These are phyloP conservation scores for Ustilago loliicola DNA, from an alignment of 1,284 basidiomycete species.

Conservation along the genomic window DNA sequence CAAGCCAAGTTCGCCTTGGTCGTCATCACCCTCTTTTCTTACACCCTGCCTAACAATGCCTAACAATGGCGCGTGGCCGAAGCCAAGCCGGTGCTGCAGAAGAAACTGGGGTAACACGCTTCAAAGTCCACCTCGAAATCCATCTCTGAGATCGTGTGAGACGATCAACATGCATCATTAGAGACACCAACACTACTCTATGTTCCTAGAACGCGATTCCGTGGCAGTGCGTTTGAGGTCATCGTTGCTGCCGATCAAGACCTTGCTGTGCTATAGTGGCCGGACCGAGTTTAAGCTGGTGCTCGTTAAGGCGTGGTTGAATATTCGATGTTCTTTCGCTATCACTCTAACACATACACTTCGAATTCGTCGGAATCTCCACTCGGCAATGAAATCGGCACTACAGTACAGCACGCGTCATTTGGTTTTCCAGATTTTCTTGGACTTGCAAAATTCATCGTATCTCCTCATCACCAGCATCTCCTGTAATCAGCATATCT, in stretches of 20 bases:
- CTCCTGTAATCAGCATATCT: too few species aligned
- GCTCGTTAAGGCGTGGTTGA: too few species aligned
- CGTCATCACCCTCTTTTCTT: conserved; percentile 14
- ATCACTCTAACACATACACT: too few species aligned
- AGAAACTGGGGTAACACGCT: neutral
- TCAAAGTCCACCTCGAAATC: neutral
- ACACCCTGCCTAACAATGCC: neutral
- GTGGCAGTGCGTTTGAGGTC: neutral
- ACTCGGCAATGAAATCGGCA: conserved; percentile 4
- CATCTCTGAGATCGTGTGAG: neutral
- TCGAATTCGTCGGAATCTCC: too few species aligned
- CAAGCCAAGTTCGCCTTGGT: neutral
- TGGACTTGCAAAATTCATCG: too few species aligned
- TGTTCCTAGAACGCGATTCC: neutral
- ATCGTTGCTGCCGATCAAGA: neutral
- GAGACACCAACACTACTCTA: neutral
- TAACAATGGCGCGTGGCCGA: neutral
- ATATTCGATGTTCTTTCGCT: too few species aligned
- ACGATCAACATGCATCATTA: conserved; percentile 8
- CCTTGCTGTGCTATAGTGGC: too few species aligned
- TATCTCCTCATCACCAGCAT: too few species aligned
- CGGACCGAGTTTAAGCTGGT: neutral
- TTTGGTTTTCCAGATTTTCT: too few species aligned
- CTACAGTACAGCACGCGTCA: too few species aligned
- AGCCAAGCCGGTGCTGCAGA: neutral